Conservation (phyloP, 23 red algal genomes). For the Cyanidioschyzon merolae region DNA sequence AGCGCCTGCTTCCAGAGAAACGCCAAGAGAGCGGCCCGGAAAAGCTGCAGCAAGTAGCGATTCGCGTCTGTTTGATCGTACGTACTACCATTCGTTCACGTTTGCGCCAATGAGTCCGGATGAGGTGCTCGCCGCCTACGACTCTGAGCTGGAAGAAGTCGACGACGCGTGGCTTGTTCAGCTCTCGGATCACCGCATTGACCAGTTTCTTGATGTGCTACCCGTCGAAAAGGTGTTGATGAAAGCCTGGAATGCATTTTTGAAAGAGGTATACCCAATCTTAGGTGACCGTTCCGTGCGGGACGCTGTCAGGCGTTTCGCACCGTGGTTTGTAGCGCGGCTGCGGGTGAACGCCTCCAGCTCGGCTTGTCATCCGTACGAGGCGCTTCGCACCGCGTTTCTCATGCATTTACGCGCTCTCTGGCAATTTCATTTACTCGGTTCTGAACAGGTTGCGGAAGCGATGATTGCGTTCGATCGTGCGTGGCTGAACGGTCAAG, state of each 20-base stretch:
- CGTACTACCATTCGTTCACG: slow-evolving; percentile 16
- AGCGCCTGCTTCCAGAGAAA: no score
- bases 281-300: not conserved
- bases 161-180: not conserved
- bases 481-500: no score
- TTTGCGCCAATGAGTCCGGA: not conserved
- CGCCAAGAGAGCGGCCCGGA: no score
- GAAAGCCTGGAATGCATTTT: not conserved
- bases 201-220: not conserved
- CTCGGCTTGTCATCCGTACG: not conserved
- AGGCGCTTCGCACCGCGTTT: not conserved
- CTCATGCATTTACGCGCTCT: slow-evolving; percentile 5
- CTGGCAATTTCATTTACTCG: slow-evolving; percentile 14
- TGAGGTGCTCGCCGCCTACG: slow-evolving; percentile 1
- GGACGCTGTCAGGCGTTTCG: not conserved
- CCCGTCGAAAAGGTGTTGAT: not conserved
- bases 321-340: not conserved
- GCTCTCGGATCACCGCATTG: not conserved
- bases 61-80: not conserved
- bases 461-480: not conserved
- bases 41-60: not conserved
- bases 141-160: not conserved
- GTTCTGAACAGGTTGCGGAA: not conserved
- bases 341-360: not conserved
- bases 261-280: not conserved